Evolutionary conservation across 805 yeast species (phyloP).

Genomic region (Ogataea degrootiae): DNA sequence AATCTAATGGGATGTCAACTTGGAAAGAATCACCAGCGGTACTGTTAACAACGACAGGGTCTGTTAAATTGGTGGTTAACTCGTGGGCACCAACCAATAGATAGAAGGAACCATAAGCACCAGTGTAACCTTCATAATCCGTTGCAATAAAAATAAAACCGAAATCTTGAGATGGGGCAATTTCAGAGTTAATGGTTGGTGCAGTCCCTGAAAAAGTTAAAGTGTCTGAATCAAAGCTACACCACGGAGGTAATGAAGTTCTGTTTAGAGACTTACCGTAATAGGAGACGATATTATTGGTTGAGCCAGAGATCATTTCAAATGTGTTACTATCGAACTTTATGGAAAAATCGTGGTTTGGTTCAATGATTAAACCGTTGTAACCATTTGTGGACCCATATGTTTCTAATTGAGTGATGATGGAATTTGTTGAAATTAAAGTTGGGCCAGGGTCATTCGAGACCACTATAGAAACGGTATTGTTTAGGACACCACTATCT

Average conservation of each 20-base stretch:
- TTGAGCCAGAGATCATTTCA: slow-evolving; percentile 36
- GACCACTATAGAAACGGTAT: slow-evolving; percentile 55
- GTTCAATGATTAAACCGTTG: slow-evolving; percentile 66
- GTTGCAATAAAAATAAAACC: slow-evolving; percentile 72
- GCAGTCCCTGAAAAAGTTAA: slow-evolving; percentile 81
- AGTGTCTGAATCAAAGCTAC: slow-evolving; percentile 56
- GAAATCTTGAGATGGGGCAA: slow-evolving; percentile 81
- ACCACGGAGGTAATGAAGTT: slow-evolving; percentile 90
- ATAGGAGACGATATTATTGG: slow-evolving; percentile 53
- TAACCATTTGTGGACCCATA: slow-evolving; percentile 76
- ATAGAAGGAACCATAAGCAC: slow-evolving; percentile 63
- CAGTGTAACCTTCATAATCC: slow-evolving; percentile 70
- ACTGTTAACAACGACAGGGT: slow-evolving; percentile 57
- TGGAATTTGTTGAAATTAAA: slow-evolving; percentile 36
- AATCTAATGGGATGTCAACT: slow-evolving; percentile 55
- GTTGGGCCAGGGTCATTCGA: slow-evolving; percentile 52
- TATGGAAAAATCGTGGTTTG: slow-evolving; percentile 63
- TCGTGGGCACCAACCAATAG: slow-evolving; percentile 86
- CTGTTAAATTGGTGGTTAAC: slow-evolving; percentile 60
- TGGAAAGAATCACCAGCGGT: slow-evolving; percentile 54
- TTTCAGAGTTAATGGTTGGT: slow-evolving; percentile 76
- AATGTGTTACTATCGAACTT: slow-evolving; percentile 63
- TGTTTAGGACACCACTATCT: slow-evolving; percentile 43
- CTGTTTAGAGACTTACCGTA: slow-evolving; percentile 80
- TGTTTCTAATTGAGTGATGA: slow-evolving; percentile 49